Evolutionary conservation across 202 grass and related monocot genomes (phyloP).

Genomic region (Carex sylvatica): DNA sequence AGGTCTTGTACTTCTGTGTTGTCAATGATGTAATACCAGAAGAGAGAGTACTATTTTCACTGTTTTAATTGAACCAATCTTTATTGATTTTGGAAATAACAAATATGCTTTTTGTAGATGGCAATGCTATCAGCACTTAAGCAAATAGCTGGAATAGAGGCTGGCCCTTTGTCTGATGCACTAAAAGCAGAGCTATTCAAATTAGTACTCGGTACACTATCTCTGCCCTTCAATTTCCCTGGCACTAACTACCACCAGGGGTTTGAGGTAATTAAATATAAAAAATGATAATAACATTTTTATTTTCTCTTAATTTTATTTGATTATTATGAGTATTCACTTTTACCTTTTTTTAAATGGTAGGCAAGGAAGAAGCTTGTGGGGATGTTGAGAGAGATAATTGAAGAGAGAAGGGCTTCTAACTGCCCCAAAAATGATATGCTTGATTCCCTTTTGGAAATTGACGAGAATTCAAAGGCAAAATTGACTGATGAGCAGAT

Average conservation of each 20-base stretch:
- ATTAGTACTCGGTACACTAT: conserved; percentile 78
- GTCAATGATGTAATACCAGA: not conserved
- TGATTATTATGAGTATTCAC: conserved; percentile 14
- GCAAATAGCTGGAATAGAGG: conserved; percentile 74
- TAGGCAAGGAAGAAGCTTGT: conserved; percentile 93
- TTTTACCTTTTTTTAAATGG: not conserved
- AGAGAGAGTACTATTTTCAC: conserved; percentile 7
- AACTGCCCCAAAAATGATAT: conserved; percentile 51
- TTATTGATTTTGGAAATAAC: conserved; percentile 5
- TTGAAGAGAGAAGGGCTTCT: conserved; percentile 44
- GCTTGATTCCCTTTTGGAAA: conserved; percentile 61
- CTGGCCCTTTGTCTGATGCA: conserved; percentile 63
- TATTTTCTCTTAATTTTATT: not conserved
- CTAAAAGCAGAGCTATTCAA: conserved; percentile 74
- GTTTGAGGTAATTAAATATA: conserved; percentile 48
- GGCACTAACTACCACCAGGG: conserved; percentile 73
- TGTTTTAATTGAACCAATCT: not conserved
- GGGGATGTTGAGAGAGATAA: conserved; percentile 63
- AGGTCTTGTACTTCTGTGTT: not conserved
- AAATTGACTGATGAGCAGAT: conserved; percentile 83
- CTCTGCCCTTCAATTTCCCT: conserved; percentile 69
- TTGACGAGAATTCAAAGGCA: conserved; percentile 39
- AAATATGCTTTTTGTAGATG: conserved; percentile 47
- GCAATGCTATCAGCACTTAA: conserved; percentile 63
- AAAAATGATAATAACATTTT: not conserved